These are phyloP conservation scores for Agaricus subrufescens DNA, from an alignment of 768 basidiomycete species.

Conservation along the genomic window DNA sequence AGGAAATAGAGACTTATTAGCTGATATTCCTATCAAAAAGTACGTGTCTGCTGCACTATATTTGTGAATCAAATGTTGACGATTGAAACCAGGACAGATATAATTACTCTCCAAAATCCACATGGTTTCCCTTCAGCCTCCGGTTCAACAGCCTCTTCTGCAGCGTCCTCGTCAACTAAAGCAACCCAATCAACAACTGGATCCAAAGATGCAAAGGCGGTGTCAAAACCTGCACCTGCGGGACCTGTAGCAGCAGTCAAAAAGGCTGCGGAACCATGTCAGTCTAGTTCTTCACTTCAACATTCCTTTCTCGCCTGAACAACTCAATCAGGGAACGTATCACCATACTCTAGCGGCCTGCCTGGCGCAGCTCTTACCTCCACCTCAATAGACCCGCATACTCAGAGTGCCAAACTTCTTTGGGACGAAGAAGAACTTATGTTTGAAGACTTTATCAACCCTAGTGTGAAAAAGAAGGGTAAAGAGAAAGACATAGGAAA, in stretches of 20 bases:
- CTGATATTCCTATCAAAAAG: conserved; percentile 84
- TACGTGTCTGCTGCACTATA: conserved; percentile 24
- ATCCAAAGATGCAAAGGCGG: conserved; percentile 13
- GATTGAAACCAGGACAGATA: conserved; percentile 56
- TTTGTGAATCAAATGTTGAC: conserved; percentile 4
- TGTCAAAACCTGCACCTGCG: conserved; percentile 27
- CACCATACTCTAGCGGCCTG: conserved; percentile 86
- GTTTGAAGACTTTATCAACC: conserved; percentile 90
- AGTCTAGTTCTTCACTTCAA: conserved; percentile 15
- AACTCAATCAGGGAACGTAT: conserved; percentile 66
- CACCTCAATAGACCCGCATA: conserved; percentile 79
- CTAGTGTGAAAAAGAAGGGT: conserved; percentile 68
- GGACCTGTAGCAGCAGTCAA: conserved; percentile 36
- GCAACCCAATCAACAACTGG: conserved; percentile 23
- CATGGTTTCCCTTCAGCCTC: conserved; percentile 69
- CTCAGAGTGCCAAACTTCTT: conserved; percentile 69
- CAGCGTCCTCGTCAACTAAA: conserved; percentile 17
- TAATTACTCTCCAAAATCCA: conserved; percentile 92
- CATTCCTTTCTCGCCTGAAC: not conserved
- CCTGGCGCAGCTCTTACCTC: conserved; percentile 93
- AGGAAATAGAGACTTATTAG: conserved; percentile 81
- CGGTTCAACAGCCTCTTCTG: conserved; percentile 22
- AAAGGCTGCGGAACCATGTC: conserved; percentile 67
- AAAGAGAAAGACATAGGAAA: conserved; percentile 94
- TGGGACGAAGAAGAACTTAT: conserved; percentile 99